A percentile compares a stretch with the other conserved stretches of the same genome.
These are phyloP conservation scores for Globisporangium solare DNA, from an alignment of 352 stramenopile genomes.

Conservation along the genomic window DNA sequence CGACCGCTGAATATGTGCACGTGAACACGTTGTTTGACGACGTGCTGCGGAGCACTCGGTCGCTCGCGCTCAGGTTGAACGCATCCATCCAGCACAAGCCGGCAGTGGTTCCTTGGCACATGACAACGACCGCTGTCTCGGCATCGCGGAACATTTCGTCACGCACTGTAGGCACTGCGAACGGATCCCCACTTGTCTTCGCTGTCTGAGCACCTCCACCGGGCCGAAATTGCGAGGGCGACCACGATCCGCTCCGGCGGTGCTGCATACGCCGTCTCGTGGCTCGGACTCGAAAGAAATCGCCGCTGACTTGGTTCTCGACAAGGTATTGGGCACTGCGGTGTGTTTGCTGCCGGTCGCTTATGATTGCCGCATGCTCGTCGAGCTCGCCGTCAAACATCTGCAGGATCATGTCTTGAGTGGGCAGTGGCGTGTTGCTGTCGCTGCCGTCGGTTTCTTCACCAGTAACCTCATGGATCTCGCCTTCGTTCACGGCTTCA, in stretches of 20 bases:
- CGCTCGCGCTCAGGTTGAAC: constrained; percentile 37
- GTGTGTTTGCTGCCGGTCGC: not conserved
- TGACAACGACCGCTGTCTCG: constrained; percentile 35
- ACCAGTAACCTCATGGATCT: not conserved
- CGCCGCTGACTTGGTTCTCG: constrained; percentile 55
- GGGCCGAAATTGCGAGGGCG: constrained; percentile 2
- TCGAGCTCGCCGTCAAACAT: constrained; percentile 15
- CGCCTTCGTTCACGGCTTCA: not conserved
- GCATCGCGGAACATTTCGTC: constrained; percentile 21
- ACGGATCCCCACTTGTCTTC: too few species aligned
- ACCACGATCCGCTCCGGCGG: not conserved
- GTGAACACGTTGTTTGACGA: constrained; percentile 21
- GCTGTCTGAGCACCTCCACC: not conserved
- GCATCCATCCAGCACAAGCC: constrained; percentile 68
- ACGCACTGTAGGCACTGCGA: not conserved
- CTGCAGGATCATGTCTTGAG: constrained; percentile 12
- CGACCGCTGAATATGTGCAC: constrained; percentile 51
- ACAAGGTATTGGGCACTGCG: constrained; percentile 29
- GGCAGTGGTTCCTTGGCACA: constrained; percentile 46
- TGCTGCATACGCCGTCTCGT: not conserved
- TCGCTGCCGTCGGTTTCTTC: not conserved
- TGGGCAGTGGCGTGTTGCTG: not conserved
- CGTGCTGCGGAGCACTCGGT: constrained; percentile 9
- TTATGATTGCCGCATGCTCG: constrained; percentile 4
- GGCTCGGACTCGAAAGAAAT: constrained; percentile 47